phyloP scores from a whole-genome alignment of 148 eudicot species.

The Amaranthus hypochondriacus region DNA sequence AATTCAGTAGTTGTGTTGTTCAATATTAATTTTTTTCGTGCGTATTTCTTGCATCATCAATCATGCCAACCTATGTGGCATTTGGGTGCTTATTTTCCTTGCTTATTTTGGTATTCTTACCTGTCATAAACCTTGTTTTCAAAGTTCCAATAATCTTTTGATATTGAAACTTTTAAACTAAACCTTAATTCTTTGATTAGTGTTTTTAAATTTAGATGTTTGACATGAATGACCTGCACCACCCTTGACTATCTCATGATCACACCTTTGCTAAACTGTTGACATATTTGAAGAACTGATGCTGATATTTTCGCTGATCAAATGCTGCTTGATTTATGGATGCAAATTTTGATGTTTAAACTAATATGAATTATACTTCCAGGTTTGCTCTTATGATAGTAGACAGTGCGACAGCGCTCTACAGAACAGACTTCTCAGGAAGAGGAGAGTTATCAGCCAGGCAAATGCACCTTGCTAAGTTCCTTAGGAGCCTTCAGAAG shows the following conservation, averaged over 20 bases:
- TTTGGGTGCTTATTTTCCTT: neutral
- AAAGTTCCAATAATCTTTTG: neutral
- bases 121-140: neutral
- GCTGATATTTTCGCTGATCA: neutral
- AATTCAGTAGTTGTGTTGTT: no score
- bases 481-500: conserved; percentile 92
- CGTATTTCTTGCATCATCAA: no score
- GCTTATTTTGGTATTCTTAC: neutral
- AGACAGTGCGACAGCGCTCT: conserved; percentile 97
- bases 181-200: no score
- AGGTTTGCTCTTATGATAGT: conserved; percentile 97
- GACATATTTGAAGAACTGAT: neutral
- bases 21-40: no score
- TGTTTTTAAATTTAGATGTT: no score
- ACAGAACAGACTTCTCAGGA: conserved; percentile 95
- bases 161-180: neutral
- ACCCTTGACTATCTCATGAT: no score
- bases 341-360: neutral
- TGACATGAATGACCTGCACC: no score
- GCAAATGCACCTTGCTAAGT: conserved; percentile 97
- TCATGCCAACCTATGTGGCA: no score
- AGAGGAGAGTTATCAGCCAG: conserved; percentile 97
- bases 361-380: conserved; percentile 16
- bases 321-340: neutral
- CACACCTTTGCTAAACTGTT: no score